Evolutionary conservation across 1,139 yeast genomes (phyloP).

Genomic region (Candida smagusa): DNA sequence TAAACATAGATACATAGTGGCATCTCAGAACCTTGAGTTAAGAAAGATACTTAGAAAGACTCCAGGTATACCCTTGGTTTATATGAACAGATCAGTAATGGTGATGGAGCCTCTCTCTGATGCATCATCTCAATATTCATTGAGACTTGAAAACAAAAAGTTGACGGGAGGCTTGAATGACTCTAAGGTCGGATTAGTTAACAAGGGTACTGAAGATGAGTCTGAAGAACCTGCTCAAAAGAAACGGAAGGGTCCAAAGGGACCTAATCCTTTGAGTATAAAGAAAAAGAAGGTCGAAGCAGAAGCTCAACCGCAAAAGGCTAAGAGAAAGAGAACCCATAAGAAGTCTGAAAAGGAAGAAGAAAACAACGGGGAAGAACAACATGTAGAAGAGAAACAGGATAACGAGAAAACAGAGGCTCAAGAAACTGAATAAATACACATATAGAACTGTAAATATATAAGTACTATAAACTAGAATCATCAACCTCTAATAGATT

Average conservation of each 20-base stretch:
- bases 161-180: slow-evolving; percentile 75
- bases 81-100: slow-evolving; percentile 89
- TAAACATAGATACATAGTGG: slow-evolving; percentile 87
- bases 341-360: slow-evolving; percentile 14
- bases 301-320: slow-evolving; percentile 13
- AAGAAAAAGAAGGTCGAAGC: slow-evolving; percentile 55
- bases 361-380: slow-evolving; percentile 10
- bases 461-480: too few species aligned
- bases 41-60: slow-evolving; percentile 65
- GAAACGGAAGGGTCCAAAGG: slow-evolving; percentile 69
- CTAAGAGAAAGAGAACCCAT: slow-evolving; percentile 34
- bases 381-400: too few species aligned
- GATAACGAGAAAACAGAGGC: too few species aligned
- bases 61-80: slow-evolving; percentile 88
- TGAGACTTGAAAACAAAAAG: slow-evolving; percentile 58
- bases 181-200: slow-evolving; percentile 19
- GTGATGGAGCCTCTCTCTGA: slow-evolving; percentile 90
- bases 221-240: slow-evolving; percentile 24
- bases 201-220: slow-evolving; percentile 14
- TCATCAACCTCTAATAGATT: too few species aligned
- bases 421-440: too few species aligned
- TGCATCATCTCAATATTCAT: slow-evolving; percentile 59
- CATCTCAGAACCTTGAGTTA: slow-evolving; percentile 71
- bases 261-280: slow-evolving; percentile 79
- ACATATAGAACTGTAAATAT: too few species aligned